A percentile compares a stretch with the other conserved stretches of the same genome.
Conservation (phyloP, 2,329 filamentous ascomycete species). For the Trichoderma pleuroti region DNA sequence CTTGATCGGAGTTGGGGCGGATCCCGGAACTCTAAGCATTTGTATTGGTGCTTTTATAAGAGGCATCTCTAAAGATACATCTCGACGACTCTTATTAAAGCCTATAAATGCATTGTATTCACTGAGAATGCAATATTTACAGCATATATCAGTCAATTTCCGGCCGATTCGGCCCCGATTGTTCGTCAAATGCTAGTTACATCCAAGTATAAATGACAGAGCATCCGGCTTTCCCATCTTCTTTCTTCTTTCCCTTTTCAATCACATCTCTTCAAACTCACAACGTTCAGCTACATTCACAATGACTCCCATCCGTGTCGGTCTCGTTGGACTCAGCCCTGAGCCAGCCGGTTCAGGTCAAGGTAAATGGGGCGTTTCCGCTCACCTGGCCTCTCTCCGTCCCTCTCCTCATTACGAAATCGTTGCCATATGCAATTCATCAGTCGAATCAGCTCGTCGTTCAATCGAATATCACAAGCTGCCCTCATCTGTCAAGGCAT, state of each 20-base stretch:
- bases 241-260: not conserved
- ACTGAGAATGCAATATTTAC: not conserved
- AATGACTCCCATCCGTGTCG: conserved; percentile 25
- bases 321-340: conserved; percentile 22
- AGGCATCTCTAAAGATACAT: not conserved
- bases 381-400: conserved; percentile 46
- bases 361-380: conserved; percentile 46
- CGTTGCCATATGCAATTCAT: conserved; percentile 49
- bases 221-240: too few relatives aligned
- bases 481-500: conserved; percentile 37
- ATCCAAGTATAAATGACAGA: not conserved
- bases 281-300: not conserved
- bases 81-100: not conserved
- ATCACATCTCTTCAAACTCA: not conserved
- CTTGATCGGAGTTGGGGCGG: not conserved
- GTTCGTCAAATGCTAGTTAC: not conserved
- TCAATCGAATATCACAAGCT: conserved; percentile 43
- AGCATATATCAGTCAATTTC: too few relatives aligned
- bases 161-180: not conserved
- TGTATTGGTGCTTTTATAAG: not conserved
- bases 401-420: conserved; percentile 40
- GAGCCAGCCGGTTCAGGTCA: not conserved
- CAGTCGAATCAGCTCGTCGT: conserved; percentile 37
- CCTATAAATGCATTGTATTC: not conserved
- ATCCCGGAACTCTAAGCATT: not conserved